Evolutionary conservation across 1,284 basidiomycete species (phyloP), one percentile per base, ranked within the genome.

Genomic region (Austroboletus niveus): DNA sequence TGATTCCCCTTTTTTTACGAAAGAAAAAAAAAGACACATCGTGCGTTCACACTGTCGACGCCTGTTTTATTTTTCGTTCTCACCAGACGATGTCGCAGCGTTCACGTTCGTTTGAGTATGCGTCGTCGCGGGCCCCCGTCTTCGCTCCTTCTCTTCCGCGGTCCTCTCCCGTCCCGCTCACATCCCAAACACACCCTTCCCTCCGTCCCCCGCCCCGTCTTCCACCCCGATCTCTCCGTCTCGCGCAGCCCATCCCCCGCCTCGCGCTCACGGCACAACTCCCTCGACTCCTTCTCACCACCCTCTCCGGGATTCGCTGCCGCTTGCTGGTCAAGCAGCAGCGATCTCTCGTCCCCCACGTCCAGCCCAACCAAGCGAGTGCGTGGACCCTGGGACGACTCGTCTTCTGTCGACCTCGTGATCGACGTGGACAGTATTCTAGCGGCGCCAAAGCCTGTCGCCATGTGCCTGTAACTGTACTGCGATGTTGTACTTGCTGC

Each of bases 331-430:
- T 30, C 64, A 47, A 31, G 47, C 20, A 44, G 55, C 50, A 51
- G 51, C 49, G 55, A 64, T 40, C 51, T 43, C 10, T 58, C 58
- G 4, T 55, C 58, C n/a, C 54, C 68, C 9, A 44, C 53, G 0
- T 53, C 39, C 11, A 57, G 53, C 30, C 55, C 51, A 1, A 47
- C 65, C 38, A 74, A 75, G 42, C 76, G 78, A 2, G 75, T 69
- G 45, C 72, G 79, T 22, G 82, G 81, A 0, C 80, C 81, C 15
- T 84, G 83, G 82, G 79, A 83, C 59, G 77, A 83, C 59, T 76
- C 77, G 27, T 68, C 72, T 45, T 72, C 72, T 47, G 74, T 80
- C 40, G 44, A 56, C 15, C 53, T 77, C 38, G 62, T 59, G 20
- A 64, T 82, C 53, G 75, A 82, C 54, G 72, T 80, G 53, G 75